Conservation (phyloP, 2,329 filamentous ascomycete species). For the Curvularia spicifera region DNA sequence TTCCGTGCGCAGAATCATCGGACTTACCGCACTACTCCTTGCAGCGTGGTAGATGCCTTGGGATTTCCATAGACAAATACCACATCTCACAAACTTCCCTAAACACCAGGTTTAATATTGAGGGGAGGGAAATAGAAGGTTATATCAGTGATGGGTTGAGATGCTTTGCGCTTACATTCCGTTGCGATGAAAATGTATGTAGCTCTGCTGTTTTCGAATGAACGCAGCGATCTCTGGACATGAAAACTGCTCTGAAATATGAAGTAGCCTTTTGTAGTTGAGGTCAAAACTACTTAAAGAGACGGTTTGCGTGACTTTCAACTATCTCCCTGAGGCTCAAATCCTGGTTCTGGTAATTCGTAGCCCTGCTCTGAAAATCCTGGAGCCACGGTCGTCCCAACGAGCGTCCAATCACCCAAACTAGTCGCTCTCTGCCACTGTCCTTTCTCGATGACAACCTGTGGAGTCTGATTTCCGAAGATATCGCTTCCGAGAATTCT, state of each 20-base stretch:
- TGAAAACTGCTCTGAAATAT: background rate
- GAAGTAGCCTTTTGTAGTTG: no score
- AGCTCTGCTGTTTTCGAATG: background rate
- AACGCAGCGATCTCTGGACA: background rate
- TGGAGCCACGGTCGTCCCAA: constrained; percentile 46
- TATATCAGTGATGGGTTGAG: background rate
- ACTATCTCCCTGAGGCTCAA: constrained; percentile 17
- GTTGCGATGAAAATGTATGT: background rate
- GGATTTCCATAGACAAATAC: no score
- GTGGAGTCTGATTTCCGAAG: constrained; percentile 53
- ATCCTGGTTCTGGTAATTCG: constrained; percentile 27
- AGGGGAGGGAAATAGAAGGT: background rate
- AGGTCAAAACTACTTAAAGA: background rate
- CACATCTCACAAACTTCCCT: background rate
- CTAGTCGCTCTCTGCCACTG: constrained; percentile 59
- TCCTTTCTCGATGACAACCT: constrained; percentile 51
- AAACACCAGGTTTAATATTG: background rate
- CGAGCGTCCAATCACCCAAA: constrained; percentile 58
- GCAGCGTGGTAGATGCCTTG: background rate
- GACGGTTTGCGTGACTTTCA: background rate
- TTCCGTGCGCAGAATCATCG: background rate
- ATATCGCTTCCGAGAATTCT: constrained; percentile 54
- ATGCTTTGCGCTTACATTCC: background rate
- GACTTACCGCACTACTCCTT: background rate
- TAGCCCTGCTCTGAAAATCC: constrained; percentile 29